phyloP scores from a whole-genome alignment of 2,329 filamentous ascomycete species.

The Stachybotrys chartarum region DNA sequence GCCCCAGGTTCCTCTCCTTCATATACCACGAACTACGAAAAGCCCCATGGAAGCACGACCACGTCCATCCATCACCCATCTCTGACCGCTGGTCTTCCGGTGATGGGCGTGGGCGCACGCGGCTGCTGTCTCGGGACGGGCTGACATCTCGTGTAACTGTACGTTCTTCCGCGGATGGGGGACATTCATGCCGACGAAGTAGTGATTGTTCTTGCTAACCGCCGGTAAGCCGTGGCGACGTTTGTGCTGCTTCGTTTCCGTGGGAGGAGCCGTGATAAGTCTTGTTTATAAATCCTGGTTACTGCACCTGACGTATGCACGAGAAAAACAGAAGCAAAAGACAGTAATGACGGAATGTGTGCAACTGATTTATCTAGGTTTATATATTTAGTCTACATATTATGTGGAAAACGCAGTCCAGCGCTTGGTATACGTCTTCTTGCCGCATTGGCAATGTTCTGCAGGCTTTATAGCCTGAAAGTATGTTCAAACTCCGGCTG shows the following conservation, averaged over 20 bases:
- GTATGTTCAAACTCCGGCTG: neutral
- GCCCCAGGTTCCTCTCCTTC: too few relatives aligned
- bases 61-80: neutral
- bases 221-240: neutral
- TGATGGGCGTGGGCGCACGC: neutral
- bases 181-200: neutral
- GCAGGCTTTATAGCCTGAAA: constrained; percentile 1
- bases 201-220: neutral
- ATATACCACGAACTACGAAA: too few relatives aligned
- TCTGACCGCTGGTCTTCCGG: neutral
- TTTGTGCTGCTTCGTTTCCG: too few relatives aligned
- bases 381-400: constrained; percentile 12
- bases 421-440: constrained; percentile 29
- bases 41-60: too few relatives aligned
- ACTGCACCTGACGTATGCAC: too few relatives aligned
- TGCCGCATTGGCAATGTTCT: constrained; percentile 9
- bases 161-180: neutral
- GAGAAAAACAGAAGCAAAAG: too few relatives aligned
- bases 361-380: neutral
- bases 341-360: too few relatives aligned
- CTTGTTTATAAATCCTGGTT: too few relatives aligned
- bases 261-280: too few relatives aligned
- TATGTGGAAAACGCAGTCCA: constrained; percentile 25
- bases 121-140: neutral
- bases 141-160: neutral